Evolutionary conservation across 352 stramenopile species (phyloP), one percentile per base, ranked within the genome.

Genomic region (Globisporangium apiculatum): DNA sequence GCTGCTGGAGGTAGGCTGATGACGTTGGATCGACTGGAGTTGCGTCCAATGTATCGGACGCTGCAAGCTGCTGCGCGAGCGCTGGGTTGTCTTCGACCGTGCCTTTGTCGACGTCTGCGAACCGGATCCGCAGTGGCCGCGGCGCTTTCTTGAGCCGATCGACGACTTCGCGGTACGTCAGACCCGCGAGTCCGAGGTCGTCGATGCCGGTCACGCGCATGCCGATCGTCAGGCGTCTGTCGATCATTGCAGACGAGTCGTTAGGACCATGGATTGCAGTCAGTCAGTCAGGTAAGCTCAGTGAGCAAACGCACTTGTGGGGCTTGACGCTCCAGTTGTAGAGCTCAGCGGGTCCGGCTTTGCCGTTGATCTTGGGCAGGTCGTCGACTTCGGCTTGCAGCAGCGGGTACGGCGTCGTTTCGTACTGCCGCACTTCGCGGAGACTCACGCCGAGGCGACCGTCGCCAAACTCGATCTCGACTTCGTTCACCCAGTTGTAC

Each of bases 301-400:
- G 18, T 24, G 18, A 24, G 18, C 18, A 11, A 3, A 66, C 70
- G 40, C 53, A 79, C 67, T 83, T 82, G 57, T 93, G 72, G 7
- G 83, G 77, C 59, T 91, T 91, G 52, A 95, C 85, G 58, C 85
- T 93, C 85, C 85, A 95, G 61, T 95, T 95, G 68, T 95, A 88
- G 7, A 95, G 75, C 68, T 95, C 85, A 14, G 85, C 85, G 0
- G 85, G 79, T 0, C 85, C 85, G 1, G 85, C 77, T 60, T 95
- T 93, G 64, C 83, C 82, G 51, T 85, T 90, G 14, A 92, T 80
- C 73, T 95, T 95, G 54, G 85, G 83, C 38, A 95, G 64, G 51
- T 93, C 85, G 60, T 95, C 85, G 15, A 95, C 83, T 62, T 95
- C 85, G n/a, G 85, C 85, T 56, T 95, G 85, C 64, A 95, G 92